A percentile compares a stretch with the other conserved stretches of the same genome.
These are phyloP conservation scores for Pugionium dolabratum DNA, from an alignment of 345 rosid genomes.

Conservation along the genomic window DNA sequence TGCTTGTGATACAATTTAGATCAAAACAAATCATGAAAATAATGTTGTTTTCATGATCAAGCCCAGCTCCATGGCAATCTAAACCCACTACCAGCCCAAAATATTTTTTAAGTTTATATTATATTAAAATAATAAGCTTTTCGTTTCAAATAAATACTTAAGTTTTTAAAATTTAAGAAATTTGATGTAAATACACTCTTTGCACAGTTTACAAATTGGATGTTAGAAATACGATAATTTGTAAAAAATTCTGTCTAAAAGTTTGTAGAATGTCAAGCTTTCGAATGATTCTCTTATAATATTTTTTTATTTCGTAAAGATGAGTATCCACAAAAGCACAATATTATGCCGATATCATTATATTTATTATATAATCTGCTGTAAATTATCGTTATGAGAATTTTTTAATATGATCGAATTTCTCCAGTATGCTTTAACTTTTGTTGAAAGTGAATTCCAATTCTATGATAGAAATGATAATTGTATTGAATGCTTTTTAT, in stretches of 20 bases:
- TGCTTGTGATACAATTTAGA: no score
- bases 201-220: no score
- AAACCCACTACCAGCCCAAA: no score
- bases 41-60: no score
- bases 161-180: no score
- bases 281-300: neutral
- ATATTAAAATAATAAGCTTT: no score
- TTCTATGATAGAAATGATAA: conserved; percentile 5
- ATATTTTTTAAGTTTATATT: no score
- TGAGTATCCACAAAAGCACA: neutral
- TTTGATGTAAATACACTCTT: no score
- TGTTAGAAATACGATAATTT: conserved; percentile 5
- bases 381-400: neutral
- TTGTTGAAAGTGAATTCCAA: conserved; percentile 10
- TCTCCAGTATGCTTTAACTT: conserved; percentile 1
- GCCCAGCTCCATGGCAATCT: no score
- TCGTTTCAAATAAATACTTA: no score
- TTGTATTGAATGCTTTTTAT: neutral
- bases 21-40: no score
- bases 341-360: neutral
- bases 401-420: neutral
- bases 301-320: neutral
- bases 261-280: neutral
- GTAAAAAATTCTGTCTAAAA: neutral
- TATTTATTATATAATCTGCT: neutral